A percentile compares a stretch with the other conserved stretches of the same genome.
phyloP scores from a whole-genome alignment of 768 basidiomycete genomes.

The Lepiota brunneoincarnata region DNA sequence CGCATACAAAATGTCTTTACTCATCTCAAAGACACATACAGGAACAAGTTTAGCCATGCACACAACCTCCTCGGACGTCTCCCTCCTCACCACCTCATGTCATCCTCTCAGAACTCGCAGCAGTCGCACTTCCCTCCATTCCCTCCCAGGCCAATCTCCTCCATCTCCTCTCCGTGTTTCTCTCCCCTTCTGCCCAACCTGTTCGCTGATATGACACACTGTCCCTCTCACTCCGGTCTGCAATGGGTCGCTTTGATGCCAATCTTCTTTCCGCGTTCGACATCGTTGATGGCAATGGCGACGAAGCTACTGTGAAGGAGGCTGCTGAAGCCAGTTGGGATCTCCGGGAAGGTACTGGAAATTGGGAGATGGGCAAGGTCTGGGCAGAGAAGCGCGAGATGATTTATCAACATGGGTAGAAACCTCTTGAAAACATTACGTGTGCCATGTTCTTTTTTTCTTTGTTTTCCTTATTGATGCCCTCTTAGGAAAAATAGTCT shows the following conservation, averaged over 20 bases:
- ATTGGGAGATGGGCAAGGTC: slow-evolving; percentile 92
- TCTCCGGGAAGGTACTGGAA: slow-evolving; percentile 56
- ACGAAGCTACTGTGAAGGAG: slow-evolving; percentile 78
- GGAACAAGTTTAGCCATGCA: slow-evolving; percentile 63
- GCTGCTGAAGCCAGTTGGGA: slow-evolving; percentile 86
- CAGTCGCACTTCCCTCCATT: slow-evolving; percentile 41
- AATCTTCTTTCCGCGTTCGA: slow-evolving; percentile 87
- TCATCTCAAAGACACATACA: slow-evolving; percentile 37
- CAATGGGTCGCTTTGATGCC: slow-evolving; percentile 88
- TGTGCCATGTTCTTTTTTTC: slow-evolving; percentile 37
- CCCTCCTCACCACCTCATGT: slow-evolving; percentile 59
- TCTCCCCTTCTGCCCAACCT: slow-evolving; percentile 71
- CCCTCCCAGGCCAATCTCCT: slow-evolving; percentile 65
- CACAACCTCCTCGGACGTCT: slow-evolving; percentile 64
- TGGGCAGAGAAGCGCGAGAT: slow-evolving; percentile 97
- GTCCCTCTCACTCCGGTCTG: slow-evolving; percentile 63
- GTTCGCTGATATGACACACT: slow-evolving; percentile 64
- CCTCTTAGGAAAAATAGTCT: slow-evolving; percentile 47
- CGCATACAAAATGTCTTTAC: slow-evolving; percentile 17
- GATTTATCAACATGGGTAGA: slow-evolving; percentile 85
- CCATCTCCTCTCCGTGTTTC: slow-evolving; percentile 69
- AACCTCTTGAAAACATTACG: slow-evolving; percentile 81
- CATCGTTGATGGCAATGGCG: slow-evolving; percentile 66
- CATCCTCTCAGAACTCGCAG: slow-evolving; percentile 57
- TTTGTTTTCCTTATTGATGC: slow-evolving; percentile 1